These are phyloP conservation scores for Talaromyces islandicus DNA, from an alignment of 2,329 filamentous ascomycete species.

Conservation along the genomic window DNA sequence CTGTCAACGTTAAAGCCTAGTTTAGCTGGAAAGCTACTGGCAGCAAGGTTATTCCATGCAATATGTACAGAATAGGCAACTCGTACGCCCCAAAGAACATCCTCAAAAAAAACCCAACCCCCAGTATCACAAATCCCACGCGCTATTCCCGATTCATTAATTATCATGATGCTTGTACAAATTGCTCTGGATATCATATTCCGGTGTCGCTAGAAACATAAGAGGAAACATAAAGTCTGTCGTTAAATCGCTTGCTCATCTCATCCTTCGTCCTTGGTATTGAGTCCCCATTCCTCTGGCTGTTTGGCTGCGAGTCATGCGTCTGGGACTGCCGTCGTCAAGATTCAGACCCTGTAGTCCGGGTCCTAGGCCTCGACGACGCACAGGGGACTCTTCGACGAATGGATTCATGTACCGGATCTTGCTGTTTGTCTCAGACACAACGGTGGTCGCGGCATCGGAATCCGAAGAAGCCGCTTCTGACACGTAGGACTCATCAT, in stretches of 20 bases:
- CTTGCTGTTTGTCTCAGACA: slow-evolving; percentile 27
- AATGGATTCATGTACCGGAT: slow-evolving; percentile 24
- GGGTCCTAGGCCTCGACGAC: slow-evolving; percentile 4
- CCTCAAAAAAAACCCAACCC: neutral
- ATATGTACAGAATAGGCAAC: neutral
- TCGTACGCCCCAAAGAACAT: neutral
- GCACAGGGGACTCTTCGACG: neutral
- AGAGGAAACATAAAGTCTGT: neutral
- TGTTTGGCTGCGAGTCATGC: slow-evolving; percentile 8
- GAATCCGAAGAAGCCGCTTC: slow-evolving; percentile 29
- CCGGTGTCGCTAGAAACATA: neutral
- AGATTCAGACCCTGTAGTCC: slow-evolving; percentile 10
- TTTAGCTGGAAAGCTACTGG: too few species aligned
- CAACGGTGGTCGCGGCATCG: slow-evolving; percentile 24
- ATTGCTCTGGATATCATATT: neutral
- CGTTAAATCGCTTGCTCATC: neutral
- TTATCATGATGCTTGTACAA: neutral
- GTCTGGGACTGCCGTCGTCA: slow-evolving; percentile 6
- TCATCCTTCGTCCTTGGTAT: neutral
- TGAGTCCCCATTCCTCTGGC: neutral
- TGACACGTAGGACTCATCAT: slow-evolving; percentile 24
- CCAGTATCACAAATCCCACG: neutral
- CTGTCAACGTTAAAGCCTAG: too few species aligned
- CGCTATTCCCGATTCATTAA: neutral
- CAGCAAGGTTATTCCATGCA: neutral